A percentile compares a stretch with the other conserved stretches of the same genome.
Evolutionary conservation across 148 eudicot genomes (phyloP).

Genomic region (Spergularia bocconei): DNA sequence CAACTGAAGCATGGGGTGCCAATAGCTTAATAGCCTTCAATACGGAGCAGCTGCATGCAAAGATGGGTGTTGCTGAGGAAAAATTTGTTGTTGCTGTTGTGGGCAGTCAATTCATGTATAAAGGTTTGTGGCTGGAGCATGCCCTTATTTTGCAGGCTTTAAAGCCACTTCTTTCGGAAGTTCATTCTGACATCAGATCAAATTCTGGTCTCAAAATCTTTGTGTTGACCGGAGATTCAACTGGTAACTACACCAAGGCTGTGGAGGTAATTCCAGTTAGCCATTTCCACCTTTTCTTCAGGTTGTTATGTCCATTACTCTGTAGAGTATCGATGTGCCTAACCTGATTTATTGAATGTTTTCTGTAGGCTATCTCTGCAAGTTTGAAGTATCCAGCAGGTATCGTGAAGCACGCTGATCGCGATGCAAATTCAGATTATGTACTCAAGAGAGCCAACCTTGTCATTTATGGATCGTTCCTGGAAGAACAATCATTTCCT

Average conservation of each 20-base stretch:
- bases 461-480: slow-evolving; percentile 85
- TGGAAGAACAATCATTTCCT: slow-evolving; percentile 80
- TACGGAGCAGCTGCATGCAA: slow-evolving; percentile 31
- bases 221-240: slow-evolving; percentile 55
- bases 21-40: slow-evolving; percentile 32
- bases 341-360: slow-evolving; percentile 8
- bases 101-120: slow-evolving; percentile 75
- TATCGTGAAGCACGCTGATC: slow-evolving; percentile 59
- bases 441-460: slow-evolving; percentile 54
- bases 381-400: slow-evolving; percentile 62
- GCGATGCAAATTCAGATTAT: slow-evolving; percentile 42
- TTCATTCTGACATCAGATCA: slow-evolving; percentile 36
- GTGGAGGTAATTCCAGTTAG: slow-evolving; percentile 56
- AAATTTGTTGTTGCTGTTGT: slow-evolving; percentile 64
- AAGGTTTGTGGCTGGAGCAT: slow-evolving; percentile 92
- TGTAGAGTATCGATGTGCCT: background rate
- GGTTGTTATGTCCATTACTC: background rate
- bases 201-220: slow-evolving; percentile 57
- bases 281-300: background rate
- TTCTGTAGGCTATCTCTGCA: slow-evolving; percentile 57
- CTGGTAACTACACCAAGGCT: slow-evolving; percentile 67
- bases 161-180: slow-evolving; percentile 53
- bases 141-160: slow-evolving; percentile 82
- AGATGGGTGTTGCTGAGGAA: slow-evolving; percentile 40
- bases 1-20: slow-evolving; percentile 63